Percentiles rank a stretch among this genome's conserved stretches.
phyloP scores from a whole-genome alignment of 495 filamentous ascomycete species.

The Immersiella caudata region DNA sequence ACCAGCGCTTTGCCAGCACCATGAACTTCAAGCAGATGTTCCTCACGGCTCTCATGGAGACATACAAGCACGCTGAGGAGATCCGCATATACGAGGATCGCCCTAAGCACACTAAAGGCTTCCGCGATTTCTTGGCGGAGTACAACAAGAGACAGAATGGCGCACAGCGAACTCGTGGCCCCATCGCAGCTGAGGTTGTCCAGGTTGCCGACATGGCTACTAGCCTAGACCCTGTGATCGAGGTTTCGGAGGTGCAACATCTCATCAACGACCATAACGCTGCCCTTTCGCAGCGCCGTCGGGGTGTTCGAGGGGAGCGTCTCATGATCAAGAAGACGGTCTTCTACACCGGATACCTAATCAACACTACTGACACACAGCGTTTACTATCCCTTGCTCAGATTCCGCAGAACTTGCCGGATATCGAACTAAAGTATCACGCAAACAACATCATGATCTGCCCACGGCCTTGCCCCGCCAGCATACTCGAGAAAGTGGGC shows the following conservation, averaged over 20 bases:
- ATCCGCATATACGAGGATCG: slow-evolving; percentile 70
- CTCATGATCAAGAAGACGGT: slow-evolving; percentile 81
- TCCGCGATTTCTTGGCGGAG: slow-evolving; percentile 76
- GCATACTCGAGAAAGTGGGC: slow-evolving; percentile 78
- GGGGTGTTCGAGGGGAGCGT: slow-evolving; percentile 40
- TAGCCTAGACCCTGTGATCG: slow-evolving; percentile 78
- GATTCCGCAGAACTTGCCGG: slow-evolving; percentile 57
- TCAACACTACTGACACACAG: slow-evolving; percentile 68
- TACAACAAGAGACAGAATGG: slow-evolving; percentile 63
- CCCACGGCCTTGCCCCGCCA: slow-evolving; percentile 65
- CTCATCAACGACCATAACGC: slow-evolving; percentile 87
- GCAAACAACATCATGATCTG: slow-evolving; percentile 91
- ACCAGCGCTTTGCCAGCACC: slow-evolving; percentile 73
- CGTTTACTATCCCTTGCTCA: slow-evolving; percentile 68
- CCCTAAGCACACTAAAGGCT: slow-evolving; percentile 67
- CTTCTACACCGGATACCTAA: slow-evolving; percentile 93
- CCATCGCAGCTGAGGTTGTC: slow-evolving; percentile 78
- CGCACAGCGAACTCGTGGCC: slow-evolving; percentile 50
- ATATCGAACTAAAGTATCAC: slow-evolving; percentile 74
- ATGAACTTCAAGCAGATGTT: slow-evolving; percentile 88
- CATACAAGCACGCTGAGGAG: slow-evolving; percentile 80
- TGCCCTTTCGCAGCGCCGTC: slow-evolving; percentile 40
- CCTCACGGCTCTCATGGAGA: slow-evolving; percentile 75
- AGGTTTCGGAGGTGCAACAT: slow-evolving; percentile 82
- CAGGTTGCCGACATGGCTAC: slow-evolving; percentile 78